Percentiles rank a stretch among this genome's conserved stretches.
Evolutionary conservation across 2,329 filamentous ascomycete species (phyloP).

Genomic region (Aspergillus sp.): DNA sequence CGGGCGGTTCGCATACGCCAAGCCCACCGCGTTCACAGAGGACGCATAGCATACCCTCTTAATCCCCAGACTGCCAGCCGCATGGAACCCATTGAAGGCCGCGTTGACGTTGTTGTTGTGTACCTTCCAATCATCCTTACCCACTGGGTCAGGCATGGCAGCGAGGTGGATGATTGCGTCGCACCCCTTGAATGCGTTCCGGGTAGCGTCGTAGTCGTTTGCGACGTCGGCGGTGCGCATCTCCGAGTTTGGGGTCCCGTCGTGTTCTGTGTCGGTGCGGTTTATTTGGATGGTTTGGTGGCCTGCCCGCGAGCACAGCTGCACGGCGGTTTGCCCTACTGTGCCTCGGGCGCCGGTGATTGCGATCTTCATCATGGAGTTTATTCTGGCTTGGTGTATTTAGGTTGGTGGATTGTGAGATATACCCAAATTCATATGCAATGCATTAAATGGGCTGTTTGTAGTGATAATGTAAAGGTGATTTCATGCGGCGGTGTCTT

Average conservation of each 20-base stretch:
- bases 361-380: neutral
- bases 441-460: too few relatives aligned
- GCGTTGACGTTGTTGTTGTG: conserved; percentile 40
- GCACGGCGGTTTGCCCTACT: conserved; percentile 31
- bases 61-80: conserved; percentile 36
- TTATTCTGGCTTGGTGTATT: neutral
- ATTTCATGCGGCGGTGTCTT: too few relatives aligned
- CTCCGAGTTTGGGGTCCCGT: conserved; percentile 32
- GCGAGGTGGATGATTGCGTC: conserved; percentile 42
- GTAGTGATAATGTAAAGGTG: too few relatives aligned
- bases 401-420: neutral
- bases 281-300: conserved; percentile 16
- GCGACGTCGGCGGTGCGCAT: conserved; percentile 36
- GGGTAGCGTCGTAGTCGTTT: conserved; percentile 31
- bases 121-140: conserved; percentile 31
- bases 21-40: conserved; percentile 40
- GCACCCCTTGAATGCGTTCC: conserved; percentile 34
- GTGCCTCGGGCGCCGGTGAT: conserved; percentile 40
- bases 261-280: conserved; percentile 28
- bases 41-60: conserved; percentile 38
- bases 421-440: too few relatives aligned
- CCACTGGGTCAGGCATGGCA: conserved; percentile 37
- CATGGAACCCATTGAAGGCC: conserved; percentile 42
- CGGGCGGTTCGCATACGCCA: conserved; percentile 38
- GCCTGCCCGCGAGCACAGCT: conserved; percentile 23